Evolutionary conservation across 495 filamentous ascomycete genomes (phyloP).

Genomic region (Xylaria sp.): DNA sequence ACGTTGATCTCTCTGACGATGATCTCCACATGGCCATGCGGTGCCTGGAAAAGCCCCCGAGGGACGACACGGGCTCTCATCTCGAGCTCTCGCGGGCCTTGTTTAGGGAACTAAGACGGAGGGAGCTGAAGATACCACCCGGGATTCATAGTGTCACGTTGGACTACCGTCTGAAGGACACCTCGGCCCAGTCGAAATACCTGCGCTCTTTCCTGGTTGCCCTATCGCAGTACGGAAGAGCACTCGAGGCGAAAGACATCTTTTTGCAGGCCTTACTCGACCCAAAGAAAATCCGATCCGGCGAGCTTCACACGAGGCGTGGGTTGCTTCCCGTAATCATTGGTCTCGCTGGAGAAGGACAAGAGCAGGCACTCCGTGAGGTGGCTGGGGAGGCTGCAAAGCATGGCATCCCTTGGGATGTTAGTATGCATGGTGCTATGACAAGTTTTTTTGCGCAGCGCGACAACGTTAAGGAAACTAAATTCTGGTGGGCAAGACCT

Average conservation of each 20-base stretch:
- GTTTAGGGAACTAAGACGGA: slow-evolving; percentile 58
- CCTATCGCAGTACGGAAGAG: slow-evolving; percentile 63
- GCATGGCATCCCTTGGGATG: slow-evolving; percentile 43
- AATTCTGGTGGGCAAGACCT: slow-evolving; percentile 70
- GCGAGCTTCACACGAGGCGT: slow-evolving; percentile 32
- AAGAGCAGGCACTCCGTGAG: slow-evolving; percentile 59
- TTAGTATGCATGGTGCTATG: slow-evolving; percentile 55
- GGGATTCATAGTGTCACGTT: slow-evolving; percentile 14
- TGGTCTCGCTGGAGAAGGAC: slow-evolving; percentile 71
- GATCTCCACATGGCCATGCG: slow-evolving; percentile 57
- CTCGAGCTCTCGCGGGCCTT: slow-evolving; percentile 62
- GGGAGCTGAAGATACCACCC: slow-evolving; percentile 27
- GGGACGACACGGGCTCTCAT: slow-evolving; percentile 50
- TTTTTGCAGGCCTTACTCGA: slow-evolving; percentile 51
- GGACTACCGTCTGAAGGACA: slow-evolving; percentile 8
- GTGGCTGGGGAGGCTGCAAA: slow-evolving; percentile 45
- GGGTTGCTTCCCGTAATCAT: slow-evolving; percentile 65
- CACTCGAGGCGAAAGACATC: slow-evolving; percentile 63
- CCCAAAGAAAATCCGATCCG: slow-evolving; percentile 35
- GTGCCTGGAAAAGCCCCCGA: slow-evolving; percentile 47
- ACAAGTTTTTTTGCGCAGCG: slow-evolving; percentile 57
- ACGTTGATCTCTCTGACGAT: slow-evolving; percentile 51
- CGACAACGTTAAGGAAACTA: slow-evolving; percentile 60
- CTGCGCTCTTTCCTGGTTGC: slow-evolving; percentile 61
- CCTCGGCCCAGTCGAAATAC: slow-evolving; percentile 36